These are phyloP conservation scores for Fusarium brachygibbosum DNA, from an alignment of 2,329 filamentous ascomycete species.

Conservation along the genomic window DNA sequence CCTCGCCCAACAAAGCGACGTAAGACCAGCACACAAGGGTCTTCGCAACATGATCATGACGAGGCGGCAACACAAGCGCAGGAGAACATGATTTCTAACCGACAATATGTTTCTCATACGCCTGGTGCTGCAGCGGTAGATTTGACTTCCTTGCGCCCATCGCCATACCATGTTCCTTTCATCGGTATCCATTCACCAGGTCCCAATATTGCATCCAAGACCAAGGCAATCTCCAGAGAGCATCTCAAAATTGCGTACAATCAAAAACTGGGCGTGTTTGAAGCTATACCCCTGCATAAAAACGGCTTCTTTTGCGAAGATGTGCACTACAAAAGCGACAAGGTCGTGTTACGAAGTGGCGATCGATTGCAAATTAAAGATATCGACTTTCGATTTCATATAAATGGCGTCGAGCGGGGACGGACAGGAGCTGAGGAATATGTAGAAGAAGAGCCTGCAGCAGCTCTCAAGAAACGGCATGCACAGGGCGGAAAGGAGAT, in stretches of 20 bases:
- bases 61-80: conserved; percentile 53
- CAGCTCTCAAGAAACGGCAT: conserved; percentile 61
- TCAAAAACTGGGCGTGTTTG: conserved; percentile 71
- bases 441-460: conserved; percentile 62
- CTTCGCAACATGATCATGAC: conserved; percentile 59
- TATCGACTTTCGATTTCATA: conserved; percentile 75
- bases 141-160: conserved; percentile 70
- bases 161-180: conserved; percentile 72
- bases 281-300: conserved; percentile 71
- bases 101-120: conserved; percentile 72
- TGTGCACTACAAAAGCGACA: conserved; percentile 66
- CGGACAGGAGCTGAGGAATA: conserved; percentile 70
- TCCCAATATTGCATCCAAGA: conserved; percentile 70
- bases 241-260: conserved; percentile 82
- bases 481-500: conserved; percentile 75
- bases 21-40: conserved; percentile 60
- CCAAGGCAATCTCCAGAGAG: conserved; percentile 79
- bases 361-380: conserved; percentile 79
- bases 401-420: conserved; percentile 73
- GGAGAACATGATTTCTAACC: conserved; percentile 66
- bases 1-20: conserved; percentile 63
- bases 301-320: conserved; percentile 80
- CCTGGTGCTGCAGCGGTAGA: conserved; percentile 72
- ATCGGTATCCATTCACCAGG: conserved; percentile 80
- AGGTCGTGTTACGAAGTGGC: conserved; percentile 72